A percentile compares a stretch with the other conserved stretches of the same genome.
These are phyloP conservation scores for Aspergillus bridgeri DNA, from an alignment of 495 filamentous ascomycete species.

Conservation along the genomic window DNA sequence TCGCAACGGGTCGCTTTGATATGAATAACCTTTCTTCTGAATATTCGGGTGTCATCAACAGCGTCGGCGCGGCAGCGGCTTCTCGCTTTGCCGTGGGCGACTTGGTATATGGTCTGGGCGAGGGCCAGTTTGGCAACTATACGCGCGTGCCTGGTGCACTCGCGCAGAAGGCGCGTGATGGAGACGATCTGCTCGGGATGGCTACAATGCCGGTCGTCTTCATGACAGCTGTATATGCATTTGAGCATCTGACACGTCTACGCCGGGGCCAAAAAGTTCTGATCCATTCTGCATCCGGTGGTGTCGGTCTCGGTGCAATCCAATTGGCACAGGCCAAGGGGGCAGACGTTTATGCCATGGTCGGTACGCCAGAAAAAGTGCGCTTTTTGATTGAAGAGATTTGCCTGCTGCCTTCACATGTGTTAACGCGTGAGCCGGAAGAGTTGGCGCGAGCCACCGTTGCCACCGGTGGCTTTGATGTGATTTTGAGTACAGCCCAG, in stretches of 20 bases:
- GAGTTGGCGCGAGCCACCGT: not conserved
- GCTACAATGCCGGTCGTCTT: conserved; percentile 4
- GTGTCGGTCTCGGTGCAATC: not conserved
- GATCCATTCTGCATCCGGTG: conserved; percentile 1
- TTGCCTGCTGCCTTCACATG: not conserved
- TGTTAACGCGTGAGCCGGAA: not conserved
- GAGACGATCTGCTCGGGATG: not conserved
- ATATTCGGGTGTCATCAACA: not conserved
- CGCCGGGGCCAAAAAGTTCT: not conserved
- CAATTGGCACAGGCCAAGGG: conserved; percentile 1
- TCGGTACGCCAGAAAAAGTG: not conserved
- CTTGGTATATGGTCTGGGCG: not conserved
- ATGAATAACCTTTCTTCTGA: not conserved
- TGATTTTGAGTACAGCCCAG: not conserved
- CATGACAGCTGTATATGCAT: conserved; percentile 1
- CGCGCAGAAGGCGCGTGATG: not conserved
- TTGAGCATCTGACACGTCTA: not conserved
- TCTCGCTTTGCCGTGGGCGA: not conserved
- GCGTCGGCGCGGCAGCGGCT: not conserved
- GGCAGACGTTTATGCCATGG: not conserved
- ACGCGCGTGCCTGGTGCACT: conserved; percentile 1
- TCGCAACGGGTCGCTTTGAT: not conserved
- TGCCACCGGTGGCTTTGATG: not conserved
- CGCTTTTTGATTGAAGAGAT: not conserved
- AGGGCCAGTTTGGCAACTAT: conserved; percentile 3